phyloP scores from a whole-genome alignment of 2,329 filamentous ascomycete species.

The Bipolaris bicolor region DNA sequence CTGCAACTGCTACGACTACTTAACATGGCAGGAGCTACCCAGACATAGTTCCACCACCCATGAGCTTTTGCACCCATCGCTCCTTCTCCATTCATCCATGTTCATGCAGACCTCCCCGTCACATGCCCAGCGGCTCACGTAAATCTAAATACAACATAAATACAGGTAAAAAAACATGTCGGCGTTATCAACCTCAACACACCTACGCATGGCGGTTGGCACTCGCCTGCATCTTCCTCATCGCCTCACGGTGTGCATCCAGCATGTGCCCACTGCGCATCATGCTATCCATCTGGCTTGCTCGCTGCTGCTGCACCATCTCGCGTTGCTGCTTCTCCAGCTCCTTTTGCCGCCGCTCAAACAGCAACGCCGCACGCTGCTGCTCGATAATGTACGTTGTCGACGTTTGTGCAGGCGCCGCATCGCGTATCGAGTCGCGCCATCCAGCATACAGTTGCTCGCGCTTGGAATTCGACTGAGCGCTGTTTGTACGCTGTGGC shows the following conservation, averaged over 20 bases:
- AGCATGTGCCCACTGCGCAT: slow-evolving; percentile 79
- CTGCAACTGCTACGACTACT: not conserved
- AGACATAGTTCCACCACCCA: too few relatives aligned
- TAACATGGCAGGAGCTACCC: too few relatives aligned
- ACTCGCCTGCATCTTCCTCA: slow-evolving; percentile 77
- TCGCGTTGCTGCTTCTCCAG: slow-evolving; percentile 65
- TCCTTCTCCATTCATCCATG: too few relatives aligned
- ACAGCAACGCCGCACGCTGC: slow-evolving; percentile 57
- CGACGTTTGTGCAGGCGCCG: slow-evolving; percentile 23
- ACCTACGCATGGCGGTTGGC: slow-evolving; percentile 52
- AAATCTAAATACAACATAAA: not conserved
- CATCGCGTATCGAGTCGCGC: slow-evolving; percentile 43
- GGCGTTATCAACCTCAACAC: not conserved
- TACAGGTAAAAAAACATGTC: not conserved
- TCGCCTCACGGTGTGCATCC: slow-evolving; percentile 76
- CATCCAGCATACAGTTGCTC: slow-evolving; percentile 46
- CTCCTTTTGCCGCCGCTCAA: slow-evolving; percentile 68
- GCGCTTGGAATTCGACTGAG: slow-evolving; percentile 38
- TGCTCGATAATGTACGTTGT: slow-evolving; percentile 41
- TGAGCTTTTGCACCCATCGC: too few relatives aligned
- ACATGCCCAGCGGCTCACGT: not conserved
- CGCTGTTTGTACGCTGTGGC: slow-evolving; percentile 37
- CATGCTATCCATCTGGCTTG: slow-evolving; percentile 71
- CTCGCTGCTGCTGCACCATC: slow-evolving; percentile 63
- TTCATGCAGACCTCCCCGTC: too few relatives aligned